Evolutionary conservation across 2,329 filamentous ascomycete genomes (phyloP).

Genomic region (Cladosporium sphaerospermum): DNA sequence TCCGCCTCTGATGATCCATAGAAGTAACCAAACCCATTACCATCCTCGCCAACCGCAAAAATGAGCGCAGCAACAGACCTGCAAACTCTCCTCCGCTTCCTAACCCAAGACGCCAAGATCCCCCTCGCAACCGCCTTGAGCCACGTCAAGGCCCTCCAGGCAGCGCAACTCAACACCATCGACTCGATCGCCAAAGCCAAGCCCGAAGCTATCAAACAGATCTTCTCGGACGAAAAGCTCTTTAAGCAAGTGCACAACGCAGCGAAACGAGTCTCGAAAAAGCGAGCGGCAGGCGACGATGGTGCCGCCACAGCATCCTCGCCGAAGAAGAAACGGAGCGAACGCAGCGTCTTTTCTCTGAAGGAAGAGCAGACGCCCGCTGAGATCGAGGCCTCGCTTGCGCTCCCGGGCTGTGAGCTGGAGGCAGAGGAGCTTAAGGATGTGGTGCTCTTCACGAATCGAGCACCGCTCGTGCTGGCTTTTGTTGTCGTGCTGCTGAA

Average conservation of each 20-base stretch:
- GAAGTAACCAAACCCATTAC: not conserved
- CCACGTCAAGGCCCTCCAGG: slow-evolving; percentile 50
- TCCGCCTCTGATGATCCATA: not conserved
- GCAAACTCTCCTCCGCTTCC: slow-evolving; percentile 47
- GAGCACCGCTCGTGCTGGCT: slow-evolving; percentile 74
- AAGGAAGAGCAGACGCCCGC: slow-evolving; percentile 37
- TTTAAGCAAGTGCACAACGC: slow-evolving; percentile 53
- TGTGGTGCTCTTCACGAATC: slow-evolving; percentile 63
- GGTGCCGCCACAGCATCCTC: slow-evolving; percentile 20
- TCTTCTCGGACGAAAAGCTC: slow-evolving; percentile 48
- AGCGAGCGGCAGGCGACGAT: slow-evolving; percentile 40
- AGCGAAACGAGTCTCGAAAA: slow-evolving; percentile 52
- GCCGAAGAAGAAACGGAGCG: slow-evolving; percentile 28
- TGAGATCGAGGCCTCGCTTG: slow-evolving; percentile 57
- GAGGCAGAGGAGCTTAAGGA: slow-evolving; percentile 55
- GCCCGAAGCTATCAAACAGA: slow-evolving; percentile 35
- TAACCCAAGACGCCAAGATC: slow-evolving; percentile 53
- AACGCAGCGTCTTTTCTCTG: slow-evolving; percentile 25
- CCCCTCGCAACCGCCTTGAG: slow-evolving; percentile 49
- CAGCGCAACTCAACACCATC: slow-evolving; percentile 39
- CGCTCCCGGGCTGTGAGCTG: slow-evolving; percentile 48
- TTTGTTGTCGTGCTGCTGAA: slow-evolving; percentile 69
- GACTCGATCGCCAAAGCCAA: slow-evolving; percentile 46
- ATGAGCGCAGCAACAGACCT: slow-evolving; percentile 22
- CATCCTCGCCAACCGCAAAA: not conserved